Conservation (phyloP, 257 asterid genomes). For the Jasminum sambac region DNA sequence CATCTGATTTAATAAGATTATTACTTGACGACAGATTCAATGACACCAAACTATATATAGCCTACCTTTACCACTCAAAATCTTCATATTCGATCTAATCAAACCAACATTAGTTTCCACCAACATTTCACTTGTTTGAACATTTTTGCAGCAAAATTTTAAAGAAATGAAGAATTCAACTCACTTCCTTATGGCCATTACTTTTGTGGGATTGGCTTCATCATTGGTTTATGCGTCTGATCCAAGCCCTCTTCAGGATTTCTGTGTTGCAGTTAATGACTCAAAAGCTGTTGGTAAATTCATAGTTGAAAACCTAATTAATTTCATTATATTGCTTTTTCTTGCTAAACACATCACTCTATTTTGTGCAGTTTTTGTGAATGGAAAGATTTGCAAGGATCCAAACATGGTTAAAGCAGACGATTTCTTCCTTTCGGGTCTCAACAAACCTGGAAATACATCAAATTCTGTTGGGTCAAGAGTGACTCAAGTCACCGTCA, state of each 20-base stretch:
- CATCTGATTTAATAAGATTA: too few species aligned
- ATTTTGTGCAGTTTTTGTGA: slow-evolving; percentile 20
- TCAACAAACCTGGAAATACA: slow-evolving; percentile 25
- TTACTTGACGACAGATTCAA: too few species aligned
- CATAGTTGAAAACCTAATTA: not conserved
- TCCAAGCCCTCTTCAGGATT: slow-evolving; percentile 25
- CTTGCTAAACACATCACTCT: too few species aligned
- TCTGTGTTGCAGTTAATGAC: slow-evolving; percentile 27
- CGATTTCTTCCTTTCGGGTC: slow-evolving; percentile 22
- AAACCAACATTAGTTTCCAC: too few species aligned
- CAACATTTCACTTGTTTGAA: too few species aligned
- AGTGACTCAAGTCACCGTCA: slow-evolving; percentile 7
- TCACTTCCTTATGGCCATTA: not conserved
- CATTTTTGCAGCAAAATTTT: too few species aligned
- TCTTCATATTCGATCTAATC: too few species aligned
- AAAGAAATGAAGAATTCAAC: too few species aligned
- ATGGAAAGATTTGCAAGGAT: slow-evolving; percentile 10
- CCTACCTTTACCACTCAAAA: too few species aligned
- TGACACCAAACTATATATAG: too few species aligned
- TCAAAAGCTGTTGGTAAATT: slow-evolving; percentile 10
- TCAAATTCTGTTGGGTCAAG: slow-evolving; percentile 20
- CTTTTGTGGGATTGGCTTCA: not conserved
- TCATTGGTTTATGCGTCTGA: slow-evolving; percentile 24
- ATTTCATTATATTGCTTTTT: too few species aligned
- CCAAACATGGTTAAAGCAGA: not conserved